Evolutionary conservation across 768 basidiomycete genomes (phyloP), one percentile per base, ranked within the genome.

Genomic region (Tylopilus subfusipes): DNA sequence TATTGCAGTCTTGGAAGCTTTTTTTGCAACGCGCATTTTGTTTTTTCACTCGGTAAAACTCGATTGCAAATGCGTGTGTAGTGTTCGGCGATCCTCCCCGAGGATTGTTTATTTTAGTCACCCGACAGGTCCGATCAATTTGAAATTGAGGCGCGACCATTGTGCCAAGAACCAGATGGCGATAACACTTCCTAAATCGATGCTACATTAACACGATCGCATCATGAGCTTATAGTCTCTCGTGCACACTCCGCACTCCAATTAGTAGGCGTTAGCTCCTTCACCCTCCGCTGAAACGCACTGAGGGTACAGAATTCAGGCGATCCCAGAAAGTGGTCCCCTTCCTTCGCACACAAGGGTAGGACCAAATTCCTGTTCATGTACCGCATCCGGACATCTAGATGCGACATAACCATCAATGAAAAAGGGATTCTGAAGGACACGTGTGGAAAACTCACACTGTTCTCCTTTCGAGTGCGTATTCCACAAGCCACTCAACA

Each of bases 381-480:
- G 63, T 90, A 88, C 24, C 88, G 80, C 79, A 88, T 82, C n/a
- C 89, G 82, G 43, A 91, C 74, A 62, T 78, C 85, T 86, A 56
- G 38, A 54, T 46, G 22, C 14, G 33, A 31, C 13, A 24, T 14
- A 1, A 3, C 30, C 19, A n/a, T 47, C 48, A 48, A 14, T 11
- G 29, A 19, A 45, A 43, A 29, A 5, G 25, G 4, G 4, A n/a
- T 31, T 24, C 16, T 18, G 5, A 39, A 44, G 2, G 25, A 13
- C 22, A 12, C 38, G 9, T 33, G 42, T 0, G 9, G 33, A 24
- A 33, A 21, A 68, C 76, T 4, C 64, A 82, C 81, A 82, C 51
- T 79, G 72, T 53, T 80, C 76, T 34, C 73, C 62, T 7, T 59
- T 48, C 21, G 59, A 54, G 19, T 63, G 62, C 47, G 64, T 39